Evolutionary conservation across 306 rosid species (phyloP).

Genomic region (Vachellia pachyceras): DNA sequence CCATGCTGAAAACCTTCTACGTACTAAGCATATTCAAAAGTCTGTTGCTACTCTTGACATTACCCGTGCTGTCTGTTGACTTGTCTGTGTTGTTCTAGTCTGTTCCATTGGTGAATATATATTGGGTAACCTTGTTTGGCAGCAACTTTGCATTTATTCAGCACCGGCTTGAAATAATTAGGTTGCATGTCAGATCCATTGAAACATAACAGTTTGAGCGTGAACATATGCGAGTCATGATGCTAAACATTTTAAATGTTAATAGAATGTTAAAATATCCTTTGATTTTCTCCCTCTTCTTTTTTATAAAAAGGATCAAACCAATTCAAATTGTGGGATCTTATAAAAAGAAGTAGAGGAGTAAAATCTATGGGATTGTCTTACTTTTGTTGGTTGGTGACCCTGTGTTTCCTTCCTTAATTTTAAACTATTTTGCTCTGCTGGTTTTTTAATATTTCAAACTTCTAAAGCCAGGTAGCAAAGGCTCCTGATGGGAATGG

Average conservation of each 20-base stretch:
- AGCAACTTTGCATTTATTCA: neutral
- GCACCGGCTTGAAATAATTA: neutral
- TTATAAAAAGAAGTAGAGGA: too few species aligned
- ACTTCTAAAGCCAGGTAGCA: constrained; percentile 80
- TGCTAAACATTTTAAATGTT: neutral
- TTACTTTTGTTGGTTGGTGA: constrained; percentile 14
- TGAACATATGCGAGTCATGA: neutral
- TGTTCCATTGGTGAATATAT: neutral
- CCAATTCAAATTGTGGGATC: too few species aligned
- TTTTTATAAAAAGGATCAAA: too few species aligned
- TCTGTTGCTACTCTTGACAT: neutral
- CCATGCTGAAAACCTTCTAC: neutral
- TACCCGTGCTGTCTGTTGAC: neutral
- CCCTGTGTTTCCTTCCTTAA: constrained; percentile 32
- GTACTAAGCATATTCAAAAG: neutral
- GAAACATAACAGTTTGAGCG: neutral
- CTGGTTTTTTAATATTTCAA: constrained; percentile 40
- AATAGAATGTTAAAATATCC: neutral
- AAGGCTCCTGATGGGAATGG: constrained; percentile 99
- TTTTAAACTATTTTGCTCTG: constrained; percentile 32
- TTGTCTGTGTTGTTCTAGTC: neutral
- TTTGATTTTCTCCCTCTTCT: constrained; percentile 9
- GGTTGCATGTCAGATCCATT: neutral
- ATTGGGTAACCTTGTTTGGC: neutral
- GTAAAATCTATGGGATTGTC: constrained; percentile 9